Conservation (phyloP, 768 basidiomycete species). For the Piloderma croceum region DNA sequence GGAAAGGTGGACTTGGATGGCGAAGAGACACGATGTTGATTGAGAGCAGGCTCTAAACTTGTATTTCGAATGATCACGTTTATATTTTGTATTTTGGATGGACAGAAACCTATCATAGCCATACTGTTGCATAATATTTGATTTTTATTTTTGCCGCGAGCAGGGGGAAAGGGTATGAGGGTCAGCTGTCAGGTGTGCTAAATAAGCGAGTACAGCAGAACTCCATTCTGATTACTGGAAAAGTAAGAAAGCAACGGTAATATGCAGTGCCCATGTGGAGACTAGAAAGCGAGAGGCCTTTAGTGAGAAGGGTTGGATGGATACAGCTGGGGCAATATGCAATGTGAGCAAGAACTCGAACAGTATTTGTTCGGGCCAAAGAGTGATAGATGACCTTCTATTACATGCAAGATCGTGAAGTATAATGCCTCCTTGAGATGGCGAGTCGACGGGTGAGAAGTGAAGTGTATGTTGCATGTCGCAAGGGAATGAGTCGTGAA, state of each 20-base stretch:
- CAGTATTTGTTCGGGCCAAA: not conserved
- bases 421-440: conserved; percentile 72
- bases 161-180: too few species aligned
- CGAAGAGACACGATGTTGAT: conserved; percentile 44
- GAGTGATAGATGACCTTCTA: conserved; percentile 36
- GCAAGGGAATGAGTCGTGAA: conserved; percentile 27
- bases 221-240: conserved; percentile 9
- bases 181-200: too few species aligned
- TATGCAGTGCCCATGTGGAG: conserved; percentile 1
- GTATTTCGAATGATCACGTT: too few species aligned
- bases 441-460: conserved; percentile 34
- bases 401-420: conserved; percentile 51
- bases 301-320: conserved; percentile 3
- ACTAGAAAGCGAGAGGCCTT: not conserved
- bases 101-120: too few species aligned
- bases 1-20: conserved; percentile 63
- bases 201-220: too few species aligned
- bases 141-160: too few species aligned
- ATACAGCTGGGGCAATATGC: not conserved
- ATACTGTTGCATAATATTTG: too few species aligned
- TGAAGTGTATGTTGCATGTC: conserved; percentile 47
- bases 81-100: too few species aligned
- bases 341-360: not conserved
- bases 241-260: conserved; percentile 3
- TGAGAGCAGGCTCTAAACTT: conserved; percentile 53